Conservation (phyloP, 1,284 basidiomycete genomes). For the Puccinia novopanici region DNA sequence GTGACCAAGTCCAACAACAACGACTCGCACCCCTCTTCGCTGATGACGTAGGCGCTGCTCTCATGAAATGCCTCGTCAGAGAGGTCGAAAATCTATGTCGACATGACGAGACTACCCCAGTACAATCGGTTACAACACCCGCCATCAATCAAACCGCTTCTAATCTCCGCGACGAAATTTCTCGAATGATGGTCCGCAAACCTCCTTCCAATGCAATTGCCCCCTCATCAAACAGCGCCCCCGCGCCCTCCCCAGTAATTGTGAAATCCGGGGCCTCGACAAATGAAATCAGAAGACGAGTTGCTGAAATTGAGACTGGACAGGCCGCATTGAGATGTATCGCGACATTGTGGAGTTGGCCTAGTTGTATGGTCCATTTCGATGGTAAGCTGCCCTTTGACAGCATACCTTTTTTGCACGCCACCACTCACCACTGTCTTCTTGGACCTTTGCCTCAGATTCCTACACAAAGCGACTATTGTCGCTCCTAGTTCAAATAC, state of each 20-base stretch:
- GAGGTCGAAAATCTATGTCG: slow-evolving; percentile 45
- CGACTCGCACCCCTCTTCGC: slow-evolving; percentile 14
- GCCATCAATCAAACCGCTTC: neutral
- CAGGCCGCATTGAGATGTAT: slow-evolving; percentile 44
- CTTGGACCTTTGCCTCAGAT: neutral
- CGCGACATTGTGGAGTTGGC: slow-evolving; percentile 41
- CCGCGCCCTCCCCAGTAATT: neutral
- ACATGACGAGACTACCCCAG: slow-evolving; percentile 13
- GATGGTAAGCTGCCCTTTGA: neutral
- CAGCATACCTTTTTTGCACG: neutral
- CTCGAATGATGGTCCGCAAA: slow-evolving; percentile 10
- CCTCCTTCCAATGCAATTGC: neutral
- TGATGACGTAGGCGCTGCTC: neutral
- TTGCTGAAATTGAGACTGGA: slow-evolving; percentile 46
- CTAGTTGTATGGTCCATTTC: slow-evolving; percentile 23
- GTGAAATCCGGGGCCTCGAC: slow-evolving; percentile 36
- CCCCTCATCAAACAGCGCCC: neutral
- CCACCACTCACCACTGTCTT: neutral
- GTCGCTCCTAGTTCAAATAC: slow-evolving; percentile 24
- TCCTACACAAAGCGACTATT: slow-evolving; percentile 29
- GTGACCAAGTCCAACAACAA: neutral
- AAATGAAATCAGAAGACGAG: slow-evolving; percentile 45
- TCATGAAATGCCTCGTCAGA: slow-evolving; percentile 42
- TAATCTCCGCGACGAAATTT: slow-evolving; percentile 10
- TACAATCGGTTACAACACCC: neutral